These are phyloP conservation scores for Deinandra increscens DNA, from an alignment of 129 eudicot genomes.

Conservation along the genomic window DNA sequence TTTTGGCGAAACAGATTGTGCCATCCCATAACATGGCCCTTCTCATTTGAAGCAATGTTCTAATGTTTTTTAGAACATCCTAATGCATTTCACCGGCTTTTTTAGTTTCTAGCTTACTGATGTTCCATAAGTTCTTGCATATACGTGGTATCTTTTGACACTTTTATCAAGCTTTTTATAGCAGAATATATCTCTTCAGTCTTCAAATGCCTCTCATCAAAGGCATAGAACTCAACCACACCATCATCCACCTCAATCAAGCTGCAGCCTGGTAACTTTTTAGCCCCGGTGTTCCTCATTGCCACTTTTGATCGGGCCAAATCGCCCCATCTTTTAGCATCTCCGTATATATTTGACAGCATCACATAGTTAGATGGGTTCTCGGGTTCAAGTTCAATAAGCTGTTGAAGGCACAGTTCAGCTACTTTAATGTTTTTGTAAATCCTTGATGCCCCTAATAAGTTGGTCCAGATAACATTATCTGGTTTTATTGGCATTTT, in stretches of 20 bases:
- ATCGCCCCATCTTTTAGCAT: conserved; percentile 58
- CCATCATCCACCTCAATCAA: conserved; percentile 55
- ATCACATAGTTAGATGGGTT: conserved; percentile 73
- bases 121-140: conserved; percentile 24
- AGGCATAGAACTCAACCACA: conserved; percentile 57
- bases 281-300: conserved; percentile 62
- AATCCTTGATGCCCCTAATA: conserved; percentile 62
- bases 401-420: conserved; percentile 57
- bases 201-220: conserved; percentile 63
- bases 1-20: conserved; percentile 22
- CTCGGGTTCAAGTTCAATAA: conserved; percentile 59
- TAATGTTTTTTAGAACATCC: too few relatives aligned
- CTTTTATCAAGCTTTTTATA: conserved; percentile 50
- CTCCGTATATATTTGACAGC: conserved; percentile 69
- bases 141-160: conserved; percentile 25
- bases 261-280: conserved; percentile 68
- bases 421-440: conserved; percentile 62
- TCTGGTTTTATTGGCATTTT: conserved; percentile 70
- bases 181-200: conserved; percentile 46
- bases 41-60: conserved; percentile 36
- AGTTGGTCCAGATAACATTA: conserved; percentile 66
- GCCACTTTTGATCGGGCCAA: conserved; percentile 64
- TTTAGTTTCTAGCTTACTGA: neutral
- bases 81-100: neutral
- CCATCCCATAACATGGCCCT: conserved; percentile 22